Conservation (phyloP, 2,329 filamentous ascomycete species). For the Botrytis medusae region DNA sequence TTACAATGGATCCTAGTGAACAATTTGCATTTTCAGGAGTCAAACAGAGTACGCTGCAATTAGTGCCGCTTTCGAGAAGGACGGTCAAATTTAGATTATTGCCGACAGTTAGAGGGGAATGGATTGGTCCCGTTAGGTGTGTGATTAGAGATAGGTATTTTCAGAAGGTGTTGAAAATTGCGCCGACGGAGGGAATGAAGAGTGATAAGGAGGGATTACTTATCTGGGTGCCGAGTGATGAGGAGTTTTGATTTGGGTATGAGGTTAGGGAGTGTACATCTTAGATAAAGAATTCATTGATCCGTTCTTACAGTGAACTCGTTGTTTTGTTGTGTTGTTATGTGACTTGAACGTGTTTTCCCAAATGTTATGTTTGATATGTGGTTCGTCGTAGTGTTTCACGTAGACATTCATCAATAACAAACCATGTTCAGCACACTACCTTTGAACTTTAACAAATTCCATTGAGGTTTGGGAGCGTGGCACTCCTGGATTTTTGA, state of each 20-base stretch:
- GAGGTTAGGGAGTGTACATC: neutral
- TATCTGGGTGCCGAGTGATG: conserved; percentile 57
- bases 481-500: neutral
- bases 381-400: neutral
- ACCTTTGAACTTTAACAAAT: neutral
- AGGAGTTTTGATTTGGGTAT: conserved; percentile 19
- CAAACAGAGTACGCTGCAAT: conserved; percentile 75
- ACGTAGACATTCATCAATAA: neutral
- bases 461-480: neutral
- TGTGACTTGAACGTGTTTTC: neutral
- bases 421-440: neutral
- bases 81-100: conserved; percentile 73
- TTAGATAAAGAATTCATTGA: neutral
- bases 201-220: conserved; percentile 62
- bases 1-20: conserved; percentile 89
- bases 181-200: conserved; percentile 73
- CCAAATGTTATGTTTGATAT: neutral
- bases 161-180: conserved; percentile 81
- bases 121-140: conserved; percentile 67
- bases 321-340: neutral
- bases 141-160: conserved; percentile 88
- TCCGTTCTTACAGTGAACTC: neutral
- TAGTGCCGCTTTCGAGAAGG: conserved; percentile 78
- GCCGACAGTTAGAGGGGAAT: conserved; percentile 63
- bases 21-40: conserved; percentile 90